Base-by-base conservation (phyloP, 768 basidiomycete species). In the Kwoniella sp. region DNA sequence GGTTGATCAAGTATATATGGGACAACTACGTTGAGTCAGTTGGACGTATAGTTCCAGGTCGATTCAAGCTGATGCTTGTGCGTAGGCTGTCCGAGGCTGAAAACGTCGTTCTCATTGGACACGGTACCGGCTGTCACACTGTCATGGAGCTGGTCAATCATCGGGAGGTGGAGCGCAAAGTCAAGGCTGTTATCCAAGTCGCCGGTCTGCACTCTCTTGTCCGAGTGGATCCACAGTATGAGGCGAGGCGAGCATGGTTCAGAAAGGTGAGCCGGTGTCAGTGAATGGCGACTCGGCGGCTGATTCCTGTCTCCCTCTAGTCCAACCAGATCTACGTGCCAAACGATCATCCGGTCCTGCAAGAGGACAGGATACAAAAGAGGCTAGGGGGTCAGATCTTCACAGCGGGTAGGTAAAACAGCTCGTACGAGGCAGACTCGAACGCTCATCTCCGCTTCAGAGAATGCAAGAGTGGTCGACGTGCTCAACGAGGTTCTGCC, bases 1-100 rank as follows among this genome's bases (percentile, higher is more conserved):
- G 86, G 25, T 75, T 92, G 20, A 70, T 93, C 52, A 79, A 79
- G 3, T 93, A 96, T 70, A 73, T 98, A 10, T 99, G 95, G 95
- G 93, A 98, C 73, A 93, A 96, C 65, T 92, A 91, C 66, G 79
- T 98, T 56, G 83, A 87, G 92, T 95, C 62, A 53, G 87, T 71
- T 15, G n/a, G 40, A 38, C 53, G 42, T 32, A 14, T 36, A 33
- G 34, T 56, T 0, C 39, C 17, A 31, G 28, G 19, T 10, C 22
- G 41, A 42, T n/a, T 9, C 3, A 4, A 1, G 8, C 29, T 33
- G 33, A 56, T 53, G 25, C 28, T 38, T 14, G 27, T 51, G 10
- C 38, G 5, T 61, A 91, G 89, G 53, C 77, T 93, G 59, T 85
- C 85, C 5, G 79, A 79, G 19, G 87, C 86, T 7, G 78, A 82